Base-by-base conservation (phyloP, 1,284 basidiomycete species). In the Xanthoconium separans region DNA sequence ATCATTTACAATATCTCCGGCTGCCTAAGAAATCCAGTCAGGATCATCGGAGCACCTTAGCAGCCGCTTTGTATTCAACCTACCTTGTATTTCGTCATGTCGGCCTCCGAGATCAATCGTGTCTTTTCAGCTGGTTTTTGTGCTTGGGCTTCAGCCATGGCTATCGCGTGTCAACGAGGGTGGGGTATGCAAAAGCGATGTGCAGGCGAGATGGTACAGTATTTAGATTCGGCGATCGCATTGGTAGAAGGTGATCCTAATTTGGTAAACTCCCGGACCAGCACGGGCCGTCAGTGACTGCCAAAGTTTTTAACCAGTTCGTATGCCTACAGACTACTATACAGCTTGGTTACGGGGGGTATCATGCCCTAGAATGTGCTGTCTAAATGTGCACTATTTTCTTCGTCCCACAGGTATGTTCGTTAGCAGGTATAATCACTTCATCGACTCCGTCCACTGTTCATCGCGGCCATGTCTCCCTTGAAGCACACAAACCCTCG, bases 1-100 rank as follows among this genome's bases (percentile, higher is more conserved):
- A 66, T 84, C 82, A 68, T 90, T 82, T 44, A 92, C 85, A 71
- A 97, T 93, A 64, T 97, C 93, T 57, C 92, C 93, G 27, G 95
- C 95, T 30, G 84, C 81, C 89, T 96, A 60, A 45, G 44, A 47
- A 43, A 56, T 49, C 55, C 44, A 22, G 42, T 44, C 47, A 44
- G 42, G 36, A 10, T 45, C 45, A 27, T 27, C 27, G 27, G 27
- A 27, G 7, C 27, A 27, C 39, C 34, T 36, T 41, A 36, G 47
- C 50, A 40, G 31, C 45, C 18, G 29, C 39, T 36, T 41, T 42
- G 31, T 40, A 40, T 18, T 36, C 15, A 27, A 47, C 73, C 57
- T 61, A 89, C 89, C 78, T 91, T 91, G 75, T 91, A 91, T 70
- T 91, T 91, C 18, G 89, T 91, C 64, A 91, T 72, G 73, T 91